These are phyloP conservation scores for Cicer yamashitae DNA, from an alignment of 306 rosid genomes.

Conservation along the genomic window DNA sequence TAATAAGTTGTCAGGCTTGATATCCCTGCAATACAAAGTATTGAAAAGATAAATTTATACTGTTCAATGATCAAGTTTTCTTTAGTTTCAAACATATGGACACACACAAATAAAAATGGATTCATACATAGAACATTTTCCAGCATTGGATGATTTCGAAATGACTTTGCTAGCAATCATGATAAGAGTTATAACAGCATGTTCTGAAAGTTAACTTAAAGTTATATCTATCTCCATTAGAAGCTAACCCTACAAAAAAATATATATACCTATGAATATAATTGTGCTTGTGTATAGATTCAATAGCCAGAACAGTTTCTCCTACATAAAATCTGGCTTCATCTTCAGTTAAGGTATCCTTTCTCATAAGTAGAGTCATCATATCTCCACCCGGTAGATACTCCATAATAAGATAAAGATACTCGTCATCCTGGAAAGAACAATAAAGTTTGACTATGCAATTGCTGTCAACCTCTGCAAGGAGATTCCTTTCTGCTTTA, in stretches of 20 bases:
- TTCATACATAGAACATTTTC: constrained; percentile 35
- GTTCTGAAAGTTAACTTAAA: constrained; percentile 32
- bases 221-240: constrained; percentile 12
- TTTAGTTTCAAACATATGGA: constrained; percentile 29
- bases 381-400: constrained; percentile 98
- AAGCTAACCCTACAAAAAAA: constrained; percentile 29
- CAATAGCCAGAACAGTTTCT: constrained; percentile 88
- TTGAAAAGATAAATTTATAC: constrained; percentile 31
- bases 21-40: constrained; percentile 74
- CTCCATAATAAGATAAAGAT: constrained; percentile 95
- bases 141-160: constrained; percentile 40
- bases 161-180: constrained; percentile 30
- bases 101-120: constrained; percentile 13
- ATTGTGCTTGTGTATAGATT: constrained; percentile 94
- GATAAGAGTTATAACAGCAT: constrained; percentile 28
- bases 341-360: constrained; percentile 90
- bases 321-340: constrained; percentile 96
- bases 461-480: constrained; percentile 98
- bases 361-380: constrained; percentile 99
- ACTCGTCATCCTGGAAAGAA: constrained; percentile 95
- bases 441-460: constrained; percentile 96
- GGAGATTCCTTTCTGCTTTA: constrained; percentile 96
- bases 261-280: constrained; percentile 82
- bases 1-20: constrained; percentile 95
- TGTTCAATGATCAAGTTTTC: constrained; percentile 10